Base-by-base conservation (phyloP, 2,329 filamentous ascomycete species). In the Nigrospora osmanthi region DNA sequence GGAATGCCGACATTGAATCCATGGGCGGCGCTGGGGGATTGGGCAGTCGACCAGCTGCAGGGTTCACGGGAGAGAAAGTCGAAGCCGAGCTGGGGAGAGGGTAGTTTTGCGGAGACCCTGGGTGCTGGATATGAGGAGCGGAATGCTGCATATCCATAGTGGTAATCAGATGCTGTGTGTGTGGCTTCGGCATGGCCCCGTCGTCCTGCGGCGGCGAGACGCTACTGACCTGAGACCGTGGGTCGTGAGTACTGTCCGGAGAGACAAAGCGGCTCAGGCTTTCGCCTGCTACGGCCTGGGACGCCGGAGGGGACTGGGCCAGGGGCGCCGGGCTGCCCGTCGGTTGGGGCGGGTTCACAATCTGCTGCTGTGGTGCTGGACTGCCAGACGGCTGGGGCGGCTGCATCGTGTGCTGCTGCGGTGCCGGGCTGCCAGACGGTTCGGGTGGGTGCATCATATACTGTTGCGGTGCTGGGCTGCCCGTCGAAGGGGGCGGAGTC, bases 141-240 rank as follows among this genome's bases (percentile, higher is more conserved):
- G 51, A 44, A 14, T 49, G 35, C 14, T 38, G n/a, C 43, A 44
- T 45, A 35, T 38, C 48, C 43, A 57, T 49, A 11, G 51, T 46
- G 3, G 52, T 51, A 7, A 48, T 50, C 36, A 56, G 52, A 33
- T 58, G 54, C 33, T 55, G 53, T 14, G 47, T 42, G 11, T 54
- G 55, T 11, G 44, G 38, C 19, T 44, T 47, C 19, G 47, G 38
- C 4, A 36, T 34, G 23, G 38, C 39, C 13, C 47, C 46, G 11
- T 47, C 47, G 34, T 45, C 44, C 32, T 44, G 43, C 6, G 47
- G 52, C 9, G 49, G 52, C 28, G 49, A 49, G 10, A 52, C 43
- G 23, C 47, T 53, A 10, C 40, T n/a, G 14, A 44, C 31, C 13
- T 49, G 49, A 15, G 45, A 34, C n/a, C 31, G 39, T 17, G 31